Conservation (phyloP, 805 yeast species). For the Zygosaccharomyces bailii region DNA sequence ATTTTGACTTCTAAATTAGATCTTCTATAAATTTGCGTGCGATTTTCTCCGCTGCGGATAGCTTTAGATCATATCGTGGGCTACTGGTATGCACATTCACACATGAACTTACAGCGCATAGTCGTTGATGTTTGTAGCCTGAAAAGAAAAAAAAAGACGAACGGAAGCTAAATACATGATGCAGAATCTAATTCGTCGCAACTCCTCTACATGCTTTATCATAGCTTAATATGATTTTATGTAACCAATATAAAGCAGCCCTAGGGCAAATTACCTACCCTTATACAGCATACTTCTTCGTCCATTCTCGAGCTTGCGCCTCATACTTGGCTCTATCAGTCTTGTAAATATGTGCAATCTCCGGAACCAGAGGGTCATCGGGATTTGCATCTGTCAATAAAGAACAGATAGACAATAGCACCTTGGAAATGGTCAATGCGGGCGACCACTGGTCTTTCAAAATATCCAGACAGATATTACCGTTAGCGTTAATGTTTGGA, state of each 20-base stretch:
- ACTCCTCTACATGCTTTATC: conserved; percentile 8
- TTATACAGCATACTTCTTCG: conserved; percentile 93
- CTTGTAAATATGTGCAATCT: conserved; percentile 94
- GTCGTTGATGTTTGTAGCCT: no score
- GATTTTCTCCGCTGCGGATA: no score
- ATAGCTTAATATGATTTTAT: conserved; percentile 4
- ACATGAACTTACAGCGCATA: no score
- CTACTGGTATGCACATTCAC: no score
- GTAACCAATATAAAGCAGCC: conserved; percentile 8
- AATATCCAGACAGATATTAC: conserved; percentile 94
- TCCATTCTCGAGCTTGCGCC: conserved; percentile 98
- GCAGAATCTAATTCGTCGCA: not conserved
- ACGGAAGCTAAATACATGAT: not conserved
- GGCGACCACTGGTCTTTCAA: conserved; percentile 99
- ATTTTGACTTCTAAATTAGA: no score
- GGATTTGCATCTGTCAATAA: conserved; percentile 97
- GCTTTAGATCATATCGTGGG: no score
- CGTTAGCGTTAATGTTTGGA: conserved; percentile 94
- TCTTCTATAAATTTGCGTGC: no score
- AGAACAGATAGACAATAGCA: conserved; percentile 89
- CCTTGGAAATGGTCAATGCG: conserved; percentile 93
- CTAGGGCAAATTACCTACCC: conserved; percentile 2
- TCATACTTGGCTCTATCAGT: conserved; percentile 92
- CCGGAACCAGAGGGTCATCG: conserved; percentile 98
- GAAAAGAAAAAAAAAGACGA: not conserved